phyloP scores from a whole-genome alignment of 495 filamentous ascomycete genomes.

The Hypoxylon lenormandii region DNA sequence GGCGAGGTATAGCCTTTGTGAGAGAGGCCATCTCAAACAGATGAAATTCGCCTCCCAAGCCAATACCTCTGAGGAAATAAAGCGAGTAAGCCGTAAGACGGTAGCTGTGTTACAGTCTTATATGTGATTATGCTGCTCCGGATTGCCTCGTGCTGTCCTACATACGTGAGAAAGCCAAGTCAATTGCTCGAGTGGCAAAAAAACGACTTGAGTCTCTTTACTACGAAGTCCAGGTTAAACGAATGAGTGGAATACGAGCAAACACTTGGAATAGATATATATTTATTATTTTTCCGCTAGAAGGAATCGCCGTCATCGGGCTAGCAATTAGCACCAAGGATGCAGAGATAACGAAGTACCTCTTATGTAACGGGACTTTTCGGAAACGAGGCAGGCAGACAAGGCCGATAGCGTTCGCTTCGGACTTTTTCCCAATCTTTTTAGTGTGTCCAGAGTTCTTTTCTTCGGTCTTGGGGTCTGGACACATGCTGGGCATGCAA shows the following conservation, averaged over 20 bases:
- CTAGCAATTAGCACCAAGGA: constrained; percentile 19
- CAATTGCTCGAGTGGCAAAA: constrained; percentile 9
- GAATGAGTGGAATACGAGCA: neutral
- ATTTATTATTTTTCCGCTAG: constrained; percentile 19
- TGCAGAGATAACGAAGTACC: constrained; percentile 38
- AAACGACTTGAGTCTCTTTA: neutral
- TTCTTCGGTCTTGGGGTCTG: neutral
- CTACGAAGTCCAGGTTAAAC: neutral
- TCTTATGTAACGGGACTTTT: constrained; percentile 36
- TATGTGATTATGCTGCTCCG: constrained; percentile 33
- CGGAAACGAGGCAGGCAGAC: constrained; percentile 28
- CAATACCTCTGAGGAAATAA: constrained; percentile 1
- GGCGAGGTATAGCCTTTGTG: constrained; percentile 40
- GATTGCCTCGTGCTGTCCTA: constrained; percentile 1
- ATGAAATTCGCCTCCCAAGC: neutral
- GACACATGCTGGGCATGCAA: too few relatives aligned
- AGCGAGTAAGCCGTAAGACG: constrained; percentile 1
- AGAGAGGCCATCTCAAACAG: constrained; percentile 39
- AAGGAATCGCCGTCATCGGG: constrained; percentile 40
- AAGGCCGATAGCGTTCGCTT: constrained; percentile 44
- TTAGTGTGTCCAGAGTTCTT: neutral
- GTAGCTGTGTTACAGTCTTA: constrained; percentile 16
- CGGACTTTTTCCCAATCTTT: constrained; percentile 35
- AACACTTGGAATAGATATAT: neutral
- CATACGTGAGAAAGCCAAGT: constrained; percentile 4